Conservation (phyloP, 164 flowering plant species). For the Stephania yunnanensis region DNA sequence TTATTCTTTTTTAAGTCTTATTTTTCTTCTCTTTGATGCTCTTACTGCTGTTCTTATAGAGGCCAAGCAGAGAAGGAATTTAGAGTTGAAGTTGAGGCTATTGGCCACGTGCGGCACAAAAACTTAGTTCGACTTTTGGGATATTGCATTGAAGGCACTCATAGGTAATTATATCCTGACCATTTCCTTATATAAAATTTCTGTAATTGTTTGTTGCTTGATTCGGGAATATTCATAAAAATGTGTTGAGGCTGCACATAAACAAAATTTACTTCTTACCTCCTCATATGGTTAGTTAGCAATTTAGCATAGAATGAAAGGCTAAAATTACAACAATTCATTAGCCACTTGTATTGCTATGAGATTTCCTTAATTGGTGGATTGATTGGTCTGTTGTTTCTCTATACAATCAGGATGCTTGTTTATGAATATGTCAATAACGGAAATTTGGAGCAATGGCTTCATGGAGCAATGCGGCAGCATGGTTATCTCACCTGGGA, state of each 20-base stretch:
- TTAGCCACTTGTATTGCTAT: background rate
- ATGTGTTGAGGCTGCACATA: background rate
- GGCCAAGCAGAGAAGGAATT: constrained; percentile 97
- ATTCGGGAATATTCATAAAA: background rate
- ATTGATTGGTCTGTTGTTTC: background rate
- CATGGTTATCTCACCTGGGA: constrained; percentile 88
- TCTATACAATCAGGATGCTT: constrained; percentile 43
- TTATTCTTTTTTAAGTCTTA: background rate
- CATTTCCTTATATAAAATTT: background rate
- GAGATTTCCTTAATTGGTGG: background rate
- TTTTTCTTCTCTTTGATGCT: background rate
- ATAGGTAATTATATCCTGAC: constrained; percentile 44
- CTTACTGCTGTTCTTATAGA: constrained; percentile 28
- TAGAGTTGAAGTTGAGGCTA: constrained; percentile 90
- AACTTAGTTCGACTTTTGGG: constrained; percentile 89
- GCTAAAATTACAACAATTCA: background rate
- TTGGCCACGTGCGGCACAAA: constrained; percentile 90
- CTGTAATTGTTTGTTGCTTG: background rate
- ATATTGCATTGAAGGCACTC: constrained; percentile 87
- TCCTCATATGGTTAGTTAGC: background rate
- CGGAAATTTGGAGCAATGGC: constrained; percentile 88
- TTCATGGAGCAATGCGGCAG: constrained; percentile 78
- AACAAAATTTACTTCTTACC: background rate
- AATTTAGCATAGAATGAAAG: background rate
- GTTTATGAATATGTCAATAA: constrained; percentile 88